Percentiles rank a stretch among this genome's conserved stretches.
Evolutionary conservation across 2,329 filamentous ascomycete species (phyloP).

Genomic region (Pseudocercospora crystallina): DNA sequence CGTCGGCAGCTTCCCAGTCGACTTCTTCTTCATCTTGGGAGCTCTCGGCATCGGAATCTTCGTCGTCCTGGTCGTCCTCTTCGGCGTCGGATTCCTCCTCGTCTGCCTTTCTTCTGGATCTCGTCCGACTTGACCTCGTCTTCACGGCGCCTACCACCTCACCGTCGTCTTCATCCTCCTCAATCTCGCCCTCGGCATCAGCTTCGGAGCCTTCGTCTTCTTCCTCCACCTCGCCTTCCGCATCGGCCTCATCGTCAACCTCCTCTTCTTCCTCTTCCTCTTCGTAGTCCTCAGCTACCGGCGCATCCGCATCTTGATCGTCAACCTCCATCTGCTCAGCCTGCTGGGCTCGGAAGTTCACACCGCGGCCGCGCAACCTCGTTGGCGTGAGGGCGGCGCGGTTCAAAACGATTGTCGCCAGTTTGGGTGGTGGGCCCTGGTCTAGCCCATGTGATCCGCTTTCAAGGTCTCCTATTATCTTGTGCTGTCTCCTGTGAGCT

Average conservation of each 20-base stretch:
- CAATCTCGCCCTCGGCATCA: slow-evolving; percentile 54
- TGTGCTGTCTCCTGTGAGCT: slow-evolving; percentile 6
- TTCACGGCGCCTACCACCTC: slow-evolving; percentile 43
- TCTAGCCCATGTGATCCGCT: slow-evolving; percentile 23
- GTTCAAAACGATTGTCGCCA: slow-evolving; percentile 37
- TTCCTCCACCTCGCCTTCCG: slow-evolving; percentile 37
- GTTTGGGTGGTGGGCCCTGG: slow-evolving; percentile 22
- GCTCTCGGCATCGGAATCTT: slow-evolving; percentile 39
- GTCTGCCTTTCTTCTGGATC: slow-evolving; percentile 35
- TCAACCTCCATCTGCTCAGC: slow-evolving; percentile 24
- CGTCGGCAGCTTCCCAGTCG: slow-evolving; percentile 53
- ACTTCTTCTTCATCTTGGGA: slow-evolving; percentile 54
- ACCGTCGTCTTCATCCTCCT: slow-evolving; percentile 45
- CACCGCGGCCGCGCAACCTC: slow-evolving; percentile 36
- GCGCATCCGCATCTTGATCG: slow-evolving; percentile 28
- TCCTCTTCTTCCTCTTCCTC: slow-evolving; percentile 27
- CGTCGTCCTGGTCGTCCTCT: slow-evolving; percentile 34
- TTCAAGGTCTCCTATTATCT: not conserved
- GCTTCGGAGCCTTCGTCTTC: slow-evolving; percentile 40
- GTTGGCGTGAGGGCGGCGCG: slow-evolving; percentile 33
- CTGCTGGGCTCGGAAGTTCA: slow-evolving; percentile 29
- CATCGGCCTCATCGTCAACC: slow-evolving; percentile 36
- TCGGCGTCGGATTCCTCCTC: slow-evolving; percentile 40
- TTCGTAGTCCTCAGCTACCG: slow-evolving; percentile 30
- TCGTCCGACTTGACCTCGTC: slow-evolving; percentile 33